These are phyloP conservation scores for Yamadazyma diddensiae DNA, from an alignment of 1,139 yeast genomes.

Conservation along the genomic window DNA sequence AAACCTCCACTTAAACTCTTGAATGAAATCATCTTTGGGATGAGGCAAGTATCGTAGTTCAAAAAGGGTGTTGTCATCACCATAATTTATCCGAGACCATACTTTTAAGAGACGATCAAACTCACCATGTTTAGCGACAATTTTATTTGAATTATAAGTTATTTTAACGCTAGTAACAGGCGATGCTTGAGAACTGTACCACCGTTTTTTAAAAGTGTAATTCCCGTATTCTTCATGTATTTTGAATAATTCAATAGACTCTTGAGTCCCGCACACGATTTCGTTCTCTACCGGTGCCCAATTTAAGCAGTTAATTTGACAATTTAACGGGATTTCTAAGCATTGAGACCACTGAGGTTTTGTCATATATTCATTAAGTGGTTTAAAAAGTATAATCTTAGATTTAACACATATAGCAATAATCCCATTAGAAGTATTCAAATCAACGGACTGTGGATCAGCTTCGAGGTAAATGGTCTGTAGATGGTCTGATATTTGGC, in stretches of 20 bases:
- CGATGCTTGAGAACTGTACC: slow-evolving; percentile 56
- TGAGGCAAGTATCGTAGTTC: slow-evolving; percentile 71
- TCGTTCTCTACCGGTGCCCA: slow-evolving; percentile 68
- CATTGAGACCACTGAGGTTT: slow-evolving; percentile 49
- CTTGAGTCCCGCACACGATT: slow-evolving; percentile 57
- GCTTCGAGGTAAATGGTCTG: slow-evolving; percentile 74
- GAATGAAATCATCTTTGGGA: slow-evolving; percentile 47
- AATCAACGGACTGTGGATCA: slow-evolving; percentile 66
- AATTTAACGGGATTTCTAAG: slow-evolving; percentile 24
- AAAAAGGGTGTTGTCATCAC: slow-evolving; percentile 62
- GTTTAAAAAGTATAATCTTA: slow-evolving; percentile 37
- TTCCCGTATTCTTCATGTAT: slow-evolving; percentile 46
- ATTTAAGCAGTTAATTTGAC: slow-evolving; percentile 49
- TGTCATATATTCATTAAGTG: slow-evolving; percentile 42
- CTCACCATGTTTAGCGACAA: slow-evolving; percentile 57
- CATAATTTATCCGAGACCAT: slow-evolving; percentile 77
- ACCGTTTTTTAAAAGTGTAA: slow-evolving; percentile 34
- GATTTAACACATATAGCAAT: slow-evolving; percentile 45
- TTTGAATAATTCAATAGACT: slow-evolving; percentile 51
- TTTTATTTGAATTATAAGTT: slow-evolving; percentile 62
- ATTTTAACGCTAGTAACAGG: slow-evolving; percentile 55
- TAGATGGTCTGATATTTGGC: slow-evolving; percentile 33
- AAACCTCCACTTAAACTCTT: slow-evolving; percentile 53
- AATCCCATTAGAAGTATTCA: slow-evolving; percentile 57
- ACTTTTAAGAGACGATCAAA: slow-evolving; percentile 69